These are phyloP conservation scores for Suillus cothurnatus DNA, from an alignment of 768 basidiomycete genomes.

Conservation along the genomic window DNA sequence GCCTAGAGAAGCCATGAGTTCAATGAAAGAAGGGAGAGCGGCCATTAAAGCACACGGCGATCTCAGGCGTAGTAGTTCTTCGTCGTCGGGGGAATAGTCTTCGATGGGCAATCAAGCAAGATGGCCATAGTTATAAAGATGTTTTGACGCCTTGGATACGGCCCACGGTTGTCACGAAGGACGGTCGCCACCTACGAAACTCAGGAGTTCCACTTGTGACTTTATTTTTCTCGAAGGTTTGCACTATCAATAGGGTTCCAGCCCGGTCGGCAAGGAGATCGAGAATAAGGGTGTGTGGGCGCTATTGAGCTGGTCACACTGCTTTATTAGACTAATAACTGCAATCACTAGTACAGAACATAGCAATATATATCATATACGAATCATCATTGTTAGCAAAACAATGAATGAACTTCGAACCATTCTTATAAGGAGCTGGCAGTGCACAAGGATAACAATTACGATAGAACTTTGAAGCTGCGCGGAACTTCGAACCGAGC, in stretches of 20 bases:
- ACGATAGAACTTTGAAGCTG: background rate
- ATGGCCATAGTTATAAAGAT: slow-evolving; percentile 30
- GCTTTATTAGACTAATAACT: background rate
- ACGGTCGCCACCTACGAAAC: slow-evolving; percentile 34
- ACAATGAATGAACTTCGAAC: background rate
- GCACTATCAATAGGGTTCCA: slow-evolving; percentile 46
- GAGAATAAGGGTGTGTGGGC: slow-evolving; percentile 12
- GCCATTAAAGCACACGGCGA: slow-evolving; percentile 52
- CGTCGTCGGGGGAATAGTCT: slow-evolving; percentile 24
- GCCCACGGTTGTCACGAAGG: slow-evolving; percentile 39
- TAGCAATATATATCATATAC: background rate
- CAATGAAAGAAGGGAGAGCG: slow-evolving; percentile 82
- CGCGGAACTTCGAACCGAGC: background rate
- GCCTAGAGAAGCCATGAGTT: slow-evolving; percentile 84
- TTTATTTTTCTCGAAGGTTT: slow-evolving; percentile 24
- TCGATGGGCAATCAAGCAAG: slow-evolving; percentile 16
- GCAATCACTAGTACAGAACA: background rate
- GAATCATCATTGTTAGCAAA: background rate
- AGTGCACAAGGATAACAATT: background rate
- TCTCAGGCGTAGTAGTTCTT: slow-evolving; percentile 21
- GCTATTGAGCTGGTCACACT: background rate
- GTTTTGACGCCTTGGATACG: slow-evolving; percentile 33
- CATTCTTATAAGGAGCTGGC: background rate
- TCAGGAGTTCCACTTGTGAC: slow-evolving; percentile 24
- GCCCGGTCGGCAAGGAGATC: slow-evolving; percentile 67